Conservation (phyloP, 2,329 filamentous ascomycete species). For the Fusarium sp. region DNA sequence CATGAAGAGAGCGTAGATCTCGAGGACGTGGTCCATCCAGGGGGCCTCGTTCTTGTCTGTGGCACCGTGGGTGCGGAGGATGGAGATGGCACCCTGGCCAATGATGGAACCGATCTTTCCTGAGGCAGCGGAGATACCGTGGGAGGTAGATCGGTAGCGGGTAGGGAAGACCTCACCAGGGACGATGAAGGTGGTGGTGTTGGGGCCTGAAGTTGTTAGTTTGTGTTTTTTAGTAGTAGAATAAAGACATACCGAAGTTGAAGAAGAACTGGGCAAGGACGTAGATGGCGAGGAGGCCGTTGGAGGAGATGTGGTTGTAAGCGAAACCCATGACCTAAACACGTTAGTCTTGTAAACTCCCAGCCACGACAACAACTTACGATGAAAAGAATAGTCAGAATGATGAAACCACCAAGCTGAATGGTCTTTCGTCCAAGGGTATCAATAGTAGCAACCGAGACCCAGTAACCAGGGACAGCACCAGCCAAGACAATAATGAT, state of each 20-base stretch:
- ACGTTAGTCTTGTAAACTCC: neutral
- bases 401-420: slow-evolving; percentile 71
- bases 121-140: slow-evolving; percentile 65
- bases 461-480: slow-evolving; percentile 85
- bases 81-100: slow-evolving; percentile 66
- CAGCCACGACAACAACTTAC: slow-evolving; percentile 1
- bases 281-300: slow-evolving; percentile 65
- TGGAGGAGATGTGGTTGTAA: slow-evolving; percentile 62
- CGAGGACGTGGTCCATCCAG: slow-evolving; percentile 81
- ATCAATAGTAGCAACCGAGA: slow-evolving; percentile 79
- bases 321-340: slow-evolving; percentile 66
- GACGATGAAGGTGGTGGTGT: slow-evolving; percentile 66
- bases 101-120: slow-evolving; percentile 68
- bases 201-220: slow-evolving; percentile 52
- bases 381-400: slow-evolving; percentile 69
- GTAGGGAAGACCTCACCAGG: slow-evolving; percentile 67
- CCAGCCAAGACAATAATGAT: slow-evolving; percentile 82
- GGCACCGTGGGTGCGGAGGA: slow-evolving; percentile 59
- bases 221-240: too few relatives aligned
- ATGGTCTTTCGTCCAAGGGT: slow-evolving; percentile 81
- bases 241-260: slow-evolving; percentile 57
- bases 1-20: slow-evolving; percentile 83
- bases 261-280: slow-evolving; percentile 68
- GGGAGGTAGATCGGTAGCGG: slow-evolving; percentile 65
- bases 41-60: slow-evolving; percentile 55